Base-by-base conservation (phyloP, 805 yeast genomes). In the Cyberlindnera galapagoensis region DNA sequence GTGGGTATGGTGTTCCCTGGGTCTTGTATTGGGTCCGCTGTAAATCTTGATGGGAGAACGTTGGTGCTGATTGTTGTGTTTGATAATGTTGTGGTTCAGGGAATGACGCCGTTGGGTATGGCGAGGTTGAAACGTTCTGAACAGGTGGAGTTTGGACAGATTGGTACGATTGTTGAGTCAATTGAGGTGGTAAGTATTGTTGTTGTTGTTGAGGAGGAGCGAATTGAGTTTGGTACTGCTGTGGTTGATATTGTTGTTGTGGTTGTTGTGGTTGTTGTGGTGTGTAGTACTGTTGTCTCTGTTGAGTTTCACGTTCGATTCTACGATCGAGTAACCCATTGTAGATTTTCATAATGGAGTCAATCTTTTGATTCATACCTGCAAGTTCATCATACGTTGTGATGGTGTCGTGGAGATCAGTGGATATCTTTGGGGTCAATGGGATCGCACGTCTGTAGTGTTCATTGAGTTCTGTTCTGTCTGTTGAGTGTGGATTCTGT, bases 331-430 rank as follows among this genome's bases (percentile, higher is more conserved):
- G 62, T 30, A 81, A 67, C 38, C 71, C 72, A 52, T 86, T 94
- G 47, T 86, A 87, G n/a, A 80, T 62, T 39, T 80, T 69, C 49
- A 77, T 71, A 20, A 85, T 78, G 5, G 86, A 77, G 34, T 82
- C 78, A 34, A 87, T 69, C 47, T 87, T 85, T 29, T 80, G 72
- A 57, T 82, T 85, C 74, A 83, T 65, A 29, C 81, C 84, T 41
- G 81, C 69, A 40, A 78, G 69, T 14, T 59, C 55, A 31, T 85
- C 90, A 47, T 85, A 74, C 42, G 72, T 77, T 22, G 69, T 67
- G 20, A 70, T 66, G 3, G 84, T 64, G 18, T 69, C 72, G 27
- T 74, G 66, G 19, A 83, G 56, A 10, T 80, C 69, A 26, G 65
- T 63, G 34, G 78, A 77, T 26, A 85, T 53, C 46, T 80, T 85